Evolutionary conservation across 148 eudicot species (phyloP).

Genomic region (Spergularia bocconei): DNA sequence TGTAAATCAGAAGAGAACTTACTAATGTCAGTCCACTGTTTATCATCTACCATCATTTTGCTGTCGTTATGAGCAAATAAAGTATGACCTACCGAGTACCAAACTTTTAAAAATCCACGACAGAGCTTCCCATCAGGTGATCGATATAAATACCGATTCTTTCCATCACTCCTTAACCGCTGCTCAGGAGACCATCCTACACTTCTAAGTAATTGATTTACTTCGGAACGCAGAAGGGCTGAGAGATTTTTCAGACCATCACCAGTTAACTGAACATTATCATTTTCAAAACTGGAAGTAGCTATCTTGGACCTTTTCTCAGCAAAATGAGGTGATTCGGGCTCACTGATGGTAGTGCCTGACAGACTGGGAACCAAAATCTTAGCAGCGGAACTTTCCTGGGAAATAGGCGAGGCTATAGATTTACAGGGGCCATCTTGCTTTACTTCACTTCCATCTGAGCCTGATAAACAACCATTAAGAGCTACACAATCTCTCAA

Average conservation of each 20-base stretch:
- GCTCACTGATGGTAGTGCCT: constrained; percentile 23
- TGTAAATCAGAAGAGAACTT: constrained; percentile 63
- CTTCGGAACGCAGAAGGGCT: constrained; percentile 60
- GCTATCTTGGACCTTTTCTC: constrained; percentile 38
- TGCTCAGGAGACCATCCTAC: constrained; percentile 81
- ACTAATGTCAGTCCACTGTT: constrained; percentile 51
- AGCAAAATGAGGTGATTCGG: constrained; percentile 30
- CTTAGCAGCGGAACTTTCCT: constrained; percentile 72
- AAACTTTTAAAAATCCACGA: constrained; percentile 74
- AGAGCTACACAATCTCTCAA: constrained; percentile 25
- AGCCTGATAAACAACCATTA: constrained; percentile 34
- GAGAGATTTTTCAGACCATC: constrained; percentile 56
- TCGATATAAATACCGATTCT: constrained; percentile 51
- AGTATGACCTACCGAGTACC: constrained; percentile 65
- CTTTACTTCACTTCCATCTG: constrained; percentile 54
- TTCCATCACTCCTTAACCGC: constrained; percentile 52
- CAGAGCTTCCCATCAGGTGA: constrained; percentile 69
- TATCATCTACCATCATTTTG: constrained; percentile 33
- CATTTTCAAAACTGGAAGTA: constrained; percentile 35
- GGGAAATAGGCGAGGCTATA: constrained; percentile 70
- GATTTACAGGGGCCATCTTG: constrained; percentile 45
- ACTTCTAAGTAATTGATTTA: constrained; percentile 51
- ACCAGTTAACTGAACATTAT: constrained; percentile 35
- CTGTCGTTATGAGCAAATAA: constrained; percentile 39
- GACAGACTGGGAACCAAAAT: constrained; percentile 36